Evolutionary conservation across 139 green algal genomes (phyloP).

Genomic region (Yamagishiella unicocca): DNA sequence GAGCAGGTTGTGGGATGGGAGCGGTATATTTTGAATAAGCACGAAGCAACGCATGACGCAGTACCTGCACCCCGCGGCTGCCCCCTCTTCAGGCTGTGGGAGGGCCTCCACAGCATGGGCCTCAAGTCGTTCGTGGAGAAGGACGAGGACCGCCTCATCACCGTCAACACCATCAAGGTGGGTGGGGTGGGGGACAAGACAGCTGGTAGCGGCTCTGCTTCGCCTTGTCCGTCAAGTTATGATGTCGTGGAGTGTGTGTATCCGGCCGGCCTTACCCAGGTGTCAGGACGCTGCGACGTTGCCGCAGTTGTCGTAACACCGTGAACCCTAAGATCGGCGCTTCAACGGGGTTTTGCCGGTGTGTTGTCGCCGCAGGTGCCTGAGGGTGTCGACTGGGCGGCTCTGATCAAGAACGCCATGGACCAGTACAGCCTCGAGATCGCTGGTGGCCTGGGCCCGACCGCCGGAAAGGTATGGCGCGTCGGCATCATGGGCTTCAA

Average conservation of each 20-base stretch:
- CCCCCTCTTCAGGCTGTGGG: conserved; percentile 80
- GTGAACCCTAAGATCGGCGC: too few relatives aligned
- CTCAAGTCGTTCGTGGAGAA: conserved; percentile 88
- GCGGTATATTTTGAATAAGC: too few relatives aligned
- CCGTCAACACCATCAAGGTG: conserved; percentile 94
- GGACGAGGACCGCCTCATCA: conserved; percentile 80
- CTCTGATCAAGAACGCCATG: conserved; percentile 88
- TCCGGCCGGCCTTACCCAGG: too few relatives aligned
- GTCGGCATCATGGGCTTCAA: conserved; percentile 94
- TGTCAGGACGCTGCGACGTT: too few relatives aligned
- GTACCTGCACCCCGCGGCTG: too few relatives aligned
- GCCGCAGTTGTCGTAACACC: too few relatives aligned
- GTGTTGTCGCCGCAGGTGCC: conserved; percentile 76
- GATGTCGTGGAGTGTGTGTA: too few relatives aligned
- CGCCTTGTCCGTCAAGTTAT: too few relatives aligned
- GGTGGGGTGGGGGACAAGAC: not conserved
- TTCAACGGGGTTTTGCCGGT: too few relatives aligned
- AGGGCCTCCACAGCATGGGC: conserved; percentile 79
- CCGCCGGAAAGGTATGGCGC: conserved; percentile 84
- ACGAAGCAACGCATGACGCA: too few relatives aligned
- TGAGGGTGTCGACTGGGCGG: conserved; percentile 85
- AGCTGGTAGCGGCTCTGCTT: too few relatives aligned
- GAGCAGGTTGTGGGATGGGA: too few relatives aligned
- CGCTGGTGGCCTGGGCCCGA: conserved; percentile 82
- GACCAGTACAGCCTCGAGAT: conserved; percentile 70